Evolutionary conservation across 495 filamentous ascomycete species (phyloP).

Genomic region (Penicillium samsonianum): DNA sequence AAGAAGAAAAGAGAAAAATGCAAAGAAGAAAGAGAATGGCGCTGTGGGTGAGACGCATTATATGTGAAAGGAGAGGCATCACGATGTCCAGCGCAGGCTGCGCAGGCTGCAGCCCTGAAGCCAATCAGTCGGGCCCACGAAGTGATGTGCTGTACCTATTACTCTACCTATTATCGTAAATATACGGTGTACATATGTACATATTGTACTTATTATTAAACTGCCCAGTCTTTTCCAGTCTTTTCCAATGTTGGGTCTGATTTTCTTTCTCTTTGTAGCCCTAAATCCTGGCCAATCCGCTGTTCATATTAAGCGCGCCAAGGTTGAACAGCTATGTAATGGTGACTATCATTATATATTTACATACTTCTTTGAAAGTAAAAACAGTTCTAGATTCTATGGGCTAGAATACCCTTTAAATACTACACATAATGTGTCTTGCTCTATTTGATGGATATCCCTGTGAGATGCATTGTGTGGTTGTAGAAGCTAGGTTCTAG

Average conservation of each 20-base stretch:
- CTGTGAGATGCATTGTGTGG: too few relatives aligned
- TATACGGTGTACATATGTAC: too few relatives aligned
- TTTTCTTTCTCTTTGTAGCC: neutral
- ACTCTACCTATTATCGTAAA: neutral
- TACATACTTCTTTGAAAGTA: too few relatives aligned
- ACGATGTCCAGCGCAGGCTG: neutral
- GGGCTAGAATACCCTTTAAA: too few relatives aligned
- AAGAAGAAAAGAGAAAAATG: constrained; percentile 5
- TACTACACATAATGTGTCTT: too few relatives aligned
- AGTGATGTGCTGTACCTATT: constrained; percentile 1
- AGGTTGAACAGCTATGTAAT: neutral
- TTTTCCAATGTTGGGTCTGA: too few relatives aligned
- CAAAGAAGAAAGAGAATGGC: constrained; percentile 13
- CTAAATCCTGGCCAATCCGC: neutral
- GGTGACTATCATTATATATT: too few relatives aligned
- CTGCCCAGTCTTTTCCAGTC: too few relatives aligned
- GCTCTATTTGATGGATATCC: too few relatives aligned
- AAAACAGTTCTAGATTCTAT: too few relatives aligned
- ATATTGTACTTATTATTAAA: neutral
- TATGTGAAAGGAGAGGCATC: constrained; percentile 6
- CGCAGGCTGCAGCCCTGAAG: constrained; percentile 9
- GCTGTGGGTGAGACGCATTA: constrained; percentile 18
- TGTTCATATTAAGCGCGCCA: neutral
- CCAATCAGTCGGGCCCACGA: constrained; percentile 17
- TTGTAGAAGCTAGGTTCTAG: too few relatives aligned